A percentile compares a stretch with the other conserved stretches of the same genome.
phyloP scores from a whole-genome alignment of 2,329 filamentous ascomycete genomes.

The Venturia nashicola region DNA sequence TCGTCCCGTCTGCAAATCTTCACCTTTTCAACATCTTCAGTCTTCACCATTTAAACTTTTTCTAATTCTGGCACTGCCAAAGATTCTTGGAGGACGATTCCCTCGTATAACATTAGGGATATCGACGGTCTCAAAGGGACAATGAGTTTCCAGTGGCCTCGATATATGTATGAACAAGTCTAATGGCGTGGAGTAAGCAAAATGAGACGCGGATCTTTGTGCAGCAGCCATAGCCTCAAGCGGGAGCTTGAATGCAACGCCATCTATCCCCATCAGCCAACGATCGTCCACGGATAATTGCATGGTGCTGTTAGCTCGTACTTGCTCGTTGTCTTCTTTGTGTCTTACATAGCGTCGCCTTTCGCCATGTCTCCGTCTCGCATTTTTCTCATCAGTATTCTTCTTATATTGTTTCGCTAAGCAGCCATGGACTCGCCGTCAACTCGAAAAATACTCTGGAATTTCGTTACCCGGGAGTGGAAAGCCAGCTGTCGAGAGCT shows the following conservation, averaged over 20 bases:
- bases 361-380: background rate
- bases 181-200: background rate
- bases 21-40: too few species aligned
- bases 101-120: too few species aligned
- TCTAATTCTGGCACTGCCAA: too few species aligned
- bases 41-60: too few species aligned
- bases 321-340: background rate
- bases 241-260: background rate
- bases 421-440: background rate
- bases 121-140: too few species aligned
- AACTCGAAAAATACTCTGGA: background rate
- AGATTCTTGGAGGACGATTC: too few species aligned
- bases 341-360: background rate
- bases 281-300: background rate
- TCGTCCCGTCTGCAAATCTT: too few species aligned
- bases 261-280: background rate
- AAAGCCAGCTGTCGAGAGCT: background rate
- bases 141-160: too few species aligned
- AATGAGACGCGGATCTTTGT: background rate
- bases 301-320: background rate
- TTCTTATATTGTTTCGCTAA: background rate
- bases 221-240: background rate
- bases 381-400: background rate
- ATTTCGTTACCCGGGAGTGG: background rate
- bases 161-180: too few species aligned